phyloP scores from a whole-genome alignment of 306 rosid genomes.

The Boehmeria nivea region DNA sequence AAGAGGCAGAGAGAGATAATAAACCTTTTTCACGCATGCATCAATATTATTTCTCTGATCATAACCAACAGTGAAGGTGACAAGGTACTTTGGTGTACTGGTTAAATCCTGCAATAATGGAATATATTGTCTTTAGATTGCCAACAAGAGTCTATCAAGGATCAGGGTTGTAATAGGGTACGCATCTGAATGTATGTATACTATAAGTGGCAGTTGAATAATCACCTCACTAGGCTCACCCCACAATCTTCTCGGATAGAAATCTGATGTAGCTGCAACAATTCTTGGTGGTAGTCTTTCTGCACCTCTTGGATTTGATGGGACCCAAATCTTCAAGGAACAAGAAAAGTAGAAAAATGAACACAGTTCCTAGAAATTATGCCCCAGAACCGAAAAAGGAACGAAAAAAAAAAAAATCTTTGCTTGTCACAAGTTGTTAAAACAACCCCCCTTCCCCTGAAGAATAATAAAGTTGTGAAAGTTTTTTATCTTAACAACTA shows the following conservation, averaged over 20 bases:
- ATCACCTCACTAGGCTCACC: constrained; percentile 87
- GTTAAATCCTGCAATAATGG: constrained; percentile 65
- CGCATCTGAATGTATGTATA: not conserved
- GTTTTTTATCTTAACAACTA: too few species aligned
- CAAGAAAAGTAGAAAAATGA: constrained; percentile 13
- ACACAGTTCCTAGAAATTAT: constrained; percentile 1
- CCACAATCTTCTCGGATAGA: constrained; percentile 87
- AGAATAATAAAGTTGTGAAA: too few species aligned
- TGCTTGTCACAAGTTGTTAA: too few species aligned
- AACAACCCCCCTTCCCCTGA: too few species aligned
- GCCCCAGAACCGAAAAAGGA: too few species aligned
- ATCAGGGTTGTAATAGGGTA: too few species aligned
- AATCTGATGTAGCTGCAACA: constrained; percentile 74
- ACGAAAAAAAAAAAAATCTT: too few species aligned
- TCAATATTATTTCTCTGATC: constrained; percentile 70
- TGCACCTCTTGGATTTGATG: constrained; percentile 96
- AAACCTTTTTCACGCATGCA: constrained; percentile 87
- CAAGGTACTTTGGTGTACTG: constrained; percentile 78
- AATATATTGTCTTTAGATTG: not conserved
- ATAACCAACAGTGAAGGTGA: constrained; percentile 90
- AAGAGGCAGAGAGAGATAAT: constrained; percentile 22
- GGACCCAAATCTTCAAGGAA: constrained; percentile 77
- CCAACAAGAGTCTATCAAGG: not conserved
- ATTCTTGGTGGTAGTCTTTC: constrained; percentile 82
- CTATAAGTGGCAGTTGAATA: constrained; percentile 18